Evolutionary conservation across 2,329 filamentous ascomycete genomes (phyloP), one percentile per base, ranked within the genome.

Genomic region (Trichoderma brevicompactum): DNA sequence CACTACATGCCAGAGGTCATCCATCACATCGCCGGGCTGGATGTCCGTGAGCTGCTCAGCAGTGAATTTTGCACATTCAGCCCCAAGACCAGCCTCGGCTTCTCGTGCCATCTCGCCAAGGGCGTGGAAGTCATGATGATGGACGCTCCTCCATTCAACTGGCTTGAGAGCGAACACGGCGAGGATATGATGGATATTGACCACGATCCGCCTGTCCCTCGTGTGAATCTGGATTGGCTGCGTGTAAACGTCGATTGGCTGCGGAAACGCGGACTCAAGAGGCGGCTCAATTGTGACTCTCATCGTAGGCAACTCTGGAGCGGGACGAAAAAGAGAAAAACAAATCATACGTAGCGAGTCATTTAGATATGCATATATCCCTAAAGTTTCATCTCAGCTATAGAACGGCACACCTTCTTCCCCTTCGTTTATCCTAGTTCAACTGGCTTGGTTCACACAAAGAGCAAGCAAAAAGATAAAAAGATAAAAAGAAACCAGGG

Each of bases 1-100:
- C n/a, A 55, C 38, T 55, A 55, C 19, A 55, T 55, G 17, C 56
- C 56, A 17, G 43, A 60, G 28, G 43, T 46, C 28, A 36, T 49
- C 3, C 56, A 38, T 28, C 56, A 43, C 28, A 38, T 60, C 56
- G 52, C 52, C 19, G 52, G 17, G 7, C 38, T 55, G 19, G n/a
- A 41, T 28, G 34, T 17, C 7, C 12, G 52, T 12, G 52, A 54
- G 36, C n/a, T 54, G 52, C 52, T 41, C 17, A 54, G 34, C 17
- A 54, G 34, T 15, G 34, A 54, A 34, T 54, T 54, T 23, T 54
- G 36, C 17, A 54, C 52, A 5, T 54, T 54, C 23, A 41, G 52
- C 7, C 52, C 52, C 8, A 54, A 54, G 52, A 54, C 36, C 3
- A 49, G 32, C 32, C 9, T 59, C 43, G 55, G 43, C 55, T n/a